Base-by-base conservation (phyloP, 768 basidiomycete species). In the Macrolepiota fuliginosa region DNA sequence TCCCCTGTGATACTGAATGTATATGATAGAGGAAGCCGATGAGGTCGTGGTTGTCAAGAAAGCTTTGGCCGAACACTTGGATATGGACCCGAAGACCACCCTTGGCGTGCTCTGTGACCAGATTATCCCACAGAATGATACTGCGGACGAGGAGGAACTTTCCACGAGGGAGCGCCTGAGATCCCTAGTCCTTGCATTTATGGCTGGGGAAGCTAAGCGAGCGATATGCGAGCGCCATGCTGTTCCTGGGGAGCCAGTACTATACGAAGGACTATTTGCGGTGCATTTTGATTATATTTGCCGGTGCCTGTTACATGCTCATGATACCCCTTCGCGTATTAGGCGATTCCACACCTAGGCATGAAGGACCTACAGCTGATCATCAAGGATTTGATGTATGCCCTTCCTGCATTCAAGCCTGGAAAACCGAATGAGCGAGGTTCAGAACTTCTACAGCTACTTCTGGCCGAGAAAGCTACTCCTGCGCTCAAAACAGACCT, bases 51-150 rank as follows among this genome's bases (percentile, higher is more conserved):
- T 87, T 36, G 88, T 91, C 24, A 84, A 86, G 66, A 72, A 77
- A 58, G 83, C 87, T 17, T 77, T 90, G 15, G 71, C 78, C 1
- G 79, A 83, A 63, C 89, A 90, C 69, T 77, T 91, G 58, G 81
- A 86, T 47, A 78, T 89, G 76, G 86, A 88, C 63, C 77, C 86
- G 1, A 74, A 73, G 7, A 77, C 83, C 17, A 86, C 88, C 1
- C 74, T 91, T 5, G 80, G 83, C 39, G 89, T 91, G 13, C 75
- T 91, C 4, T 89, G 83, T 67, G 90, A 91, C 67, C 89, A 91
- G 68, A 75, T 89, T 37, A 69, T 80, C 2, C 83, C 83, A 1
- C 68, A 75, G 0, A 81, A 81, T 51, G 84, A 83, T 27, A 69
- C 76, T 12, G 64, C 77, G 66, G 85, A 87, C 55, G 84, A 86